phyloP scores from a whole-genome alignment of 2,329 filamentous ascomycete genomes.

The Cercospora canescens region DNA sequence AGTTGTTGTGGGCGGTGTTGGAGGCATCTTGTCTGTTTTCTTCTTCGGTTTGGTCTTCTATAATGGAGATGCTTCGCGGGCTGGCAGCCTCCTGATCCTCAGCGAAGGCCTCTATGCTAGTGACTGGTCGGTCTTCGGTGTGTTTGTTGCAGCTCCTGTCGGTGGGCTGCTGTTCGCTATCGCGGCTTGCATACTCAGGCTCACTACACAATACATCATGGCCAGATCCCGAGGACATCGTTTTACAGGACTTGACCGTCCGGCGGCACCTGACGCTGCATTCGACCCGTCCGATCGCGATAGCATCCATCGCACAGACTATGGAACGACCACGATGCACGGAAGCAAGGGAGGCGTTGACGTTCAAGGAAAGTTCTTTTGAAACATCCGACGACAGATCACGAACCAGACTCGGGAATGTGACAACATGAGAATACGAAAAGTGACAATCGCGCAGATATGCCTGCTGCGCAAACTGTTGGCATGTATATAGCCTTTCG shows the following conservation, averaged over 20 bases:
- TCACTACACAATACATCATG: slow-evolving; percentile 58
- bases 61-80: slow-evolving; percentile 58
- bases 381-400: neutral
- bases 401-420: neutral
- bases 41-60: slow-evolving; percentile 80
- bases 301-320: slow-evolving; percentile 11
- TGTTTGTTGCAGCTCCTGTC: slow-evolving; percentile 76
- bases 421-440: neutral
- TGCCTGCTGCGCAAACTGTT: too few relatives aligned
- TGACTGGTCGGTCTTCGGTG: slow-evolving; percentile 81
- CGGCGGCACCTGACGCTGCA: slow-evolving; percentile 27
- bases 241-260: slow-evolving; percentile 69
- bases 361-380: slow-evolving; percentile 5
- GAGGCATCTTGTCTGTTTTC: slow-evolving; percentile 77
- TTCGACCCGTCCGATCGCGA: slow-evolving; percentile 16
- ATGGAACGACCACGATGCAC: slow-evolving; percentile 6
- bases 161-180: slow-evolving; percentile 73
- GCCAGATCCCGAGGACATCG: slow-evolving; percentile 60
- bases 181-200: slow-evolving; percentile 60
- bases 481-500: neutral
- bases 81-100: slow-evolving; percentile 68
- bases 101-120: slow-evolving; percentile 72
- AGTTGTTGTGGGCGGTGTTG: slow-evolving; percentile 74
- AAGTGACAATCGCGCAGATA: neutral
- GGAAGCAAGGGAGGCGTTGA: neutral